Percentiles rank a stretch among this genome's conserved stretches.
phyloP scores from a whole-genome alignment of 1,139 yeast species.

The Chernovozyma sophiae-reginae region DNA sequence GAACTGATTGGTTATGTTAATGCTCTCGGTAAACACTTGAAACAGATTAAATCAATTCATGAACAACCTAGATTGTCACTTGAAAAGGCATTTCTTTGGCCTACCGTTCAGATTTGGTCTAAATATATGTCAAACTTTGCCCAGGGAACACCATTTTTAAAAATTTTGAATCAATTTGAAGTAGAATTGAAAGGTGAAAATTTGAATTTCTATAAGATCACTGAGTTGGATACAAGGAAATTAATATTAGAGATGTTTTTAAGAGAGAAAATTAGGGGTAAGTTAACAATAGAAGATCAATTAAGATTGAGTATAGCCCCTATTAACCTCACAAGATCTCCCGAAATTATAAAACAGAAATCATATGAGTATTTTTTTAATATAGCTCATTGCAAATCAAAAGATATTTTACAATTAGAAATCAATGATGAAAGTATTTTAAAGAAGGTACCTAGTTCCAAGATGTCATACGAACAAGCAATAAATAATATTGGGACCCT shows the following conservation, averaged over 20 bases:
- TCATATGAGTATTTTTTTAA: constrained; percentile 32
- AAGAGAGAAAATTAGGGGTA: constrained; percentile 21
- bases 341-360: constrained; percentile 23
- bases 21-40: constrained; percentile 47
- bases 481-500: constrained; percentile 44
- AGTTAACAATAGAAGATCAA: constrained; percentile 47
- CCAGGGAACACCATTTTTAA: constrained; percentile 37
- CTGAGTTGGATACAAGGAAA: constrained; percentile 42
- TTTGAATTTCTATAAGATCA: constrained; percentile 31
- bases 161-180: constrained; percentile 47
- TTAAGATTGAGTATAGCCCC: constrained; percentile 61
- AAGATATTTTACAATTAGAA: constrained; percentile 40
- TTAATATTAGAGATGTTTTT: constrained; percentile 45
- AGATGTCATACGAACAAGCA: constrained; percentile 18
- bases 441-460: constrained; percentile 17
- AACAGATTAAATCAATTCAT: constrained; percentile 42
- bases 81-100: constrained; percentile 62
- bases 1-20: constrained; percentile 59
- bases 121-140: constrained; percentile 55
- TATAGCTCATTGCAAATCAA: constrained; percentile 35
- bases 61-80: constrained; percentile 42
- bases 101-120: constrained; percentile 61
- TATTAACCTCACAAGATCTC: constrained; percentile 26
- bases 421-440: constrained; percentile 32
- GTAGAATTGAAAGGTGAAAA: constrained; percentile 23